phyloP scores from a whole-genome alignment of 371 early-diverging fungal genomes.

The Apophysomyces ossiformis region DNA sequence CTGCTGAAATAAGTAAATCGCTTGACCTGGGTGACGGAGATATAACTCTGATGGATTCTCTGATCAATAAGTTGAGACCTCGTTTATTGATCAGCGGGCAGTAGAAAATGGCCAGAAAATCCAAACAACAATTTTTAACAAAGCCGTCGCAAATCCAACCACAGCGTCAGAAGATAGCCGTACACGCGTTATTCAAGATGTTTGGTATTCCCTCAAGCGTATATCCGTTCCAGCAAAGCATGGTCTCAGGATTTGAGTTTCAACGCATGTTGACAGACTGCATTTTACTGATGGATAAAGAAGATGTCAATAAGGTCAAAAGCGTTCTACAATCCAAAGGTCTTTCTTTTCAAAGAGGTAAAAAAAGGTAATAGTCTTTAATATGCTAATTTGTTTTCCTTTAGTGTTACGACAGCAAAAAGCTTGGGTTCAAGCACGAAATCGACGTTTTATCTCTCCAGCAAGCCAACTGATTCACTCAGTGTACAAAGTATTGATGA shows the following conservation, averaged over 20 bases:
- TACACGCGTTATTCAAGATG: background rate
- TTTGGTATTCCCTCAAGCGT: background rate
- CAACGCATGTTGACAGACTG: background rate
- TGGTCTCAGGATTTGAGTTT: background rate
- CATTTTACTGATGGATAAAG: background rate
- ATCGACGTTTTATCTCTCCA: background rate
- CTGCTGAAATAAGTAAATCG: no score
- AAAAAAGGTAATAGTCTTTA: background rate
- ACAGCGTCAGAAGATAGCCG: background rate
- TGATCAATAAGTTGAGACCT: background rate
- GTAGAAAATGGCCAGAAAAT: background rate
- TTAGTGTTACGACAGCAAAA: background rate
- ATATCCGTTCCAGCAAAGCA: slow-evolving; percentile 1
- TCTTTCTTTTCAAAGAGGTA: background rate
- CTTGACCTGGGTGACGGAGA: background rate
- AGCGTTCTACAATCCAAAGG: background rate
- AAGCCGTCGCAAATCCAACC: background rate
- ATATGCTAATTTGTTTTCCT: background rate
- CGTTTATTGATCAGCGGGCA: background rate
- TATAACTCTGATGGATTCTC: background rate
- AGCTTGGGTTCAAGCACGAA: background rate
- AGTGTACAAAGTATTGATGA: background rate
- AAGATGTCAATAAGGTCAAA: background rate
- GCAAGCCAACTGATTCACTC: background rate
- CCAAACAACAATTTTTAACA: background rate